phyloP scores from a whole-genome alignment of 2,329 filamentous ascomycete species.

The Cordyceps cicadae region DNA sequence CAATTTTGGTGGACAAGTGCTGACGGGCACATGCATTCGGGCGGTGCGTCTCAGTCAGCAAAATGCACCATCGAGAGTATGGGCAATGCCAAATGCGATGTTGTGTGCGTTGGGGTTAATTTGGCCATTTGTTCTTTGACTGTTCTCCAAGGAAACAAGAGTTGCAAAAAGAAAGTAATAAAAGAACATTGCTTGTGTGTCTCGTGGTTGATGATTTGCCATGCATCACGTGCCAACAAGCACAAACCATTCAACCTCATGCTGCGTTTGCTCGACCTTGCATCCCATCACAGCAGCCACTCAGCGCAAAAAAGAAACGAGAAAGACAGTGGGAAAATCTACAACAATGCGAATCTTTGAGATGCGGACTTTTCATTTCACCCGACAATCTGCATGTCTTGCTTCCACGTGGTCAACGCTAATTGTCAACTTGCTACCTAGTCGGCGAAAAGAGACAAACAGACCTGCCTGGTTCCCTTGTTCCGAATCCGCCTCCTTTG shows the following conservation, averaged over 20 bases:
- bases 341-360: neutral
- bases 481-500: conserved; percentile 1
- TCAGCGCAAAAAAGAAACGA: neutral
- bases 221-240: too few relatives aligned
- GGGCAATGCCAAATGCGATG: conserved; percentile 7
- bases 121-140: neutral
- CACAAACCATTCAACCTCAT: too few relatives aligned
- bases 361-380: neutral
- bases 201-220: too few relatives aligned
- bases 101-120: neutral
- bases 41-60: conserved; percentile 7
- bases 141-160: too few relatives aligned
- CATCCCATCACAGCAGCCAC: neutral
- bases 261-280: neutral
- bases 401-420: conserved; percentile 4
- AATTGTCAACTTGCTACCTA: neutral
- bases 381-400: neutral
- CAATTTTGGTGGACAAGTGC: neutral
- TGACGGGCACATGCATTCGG: conserved; percentile 1
- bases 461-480: neutral
- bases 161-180: too few relatives aligned
- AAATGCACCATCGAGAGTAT: neutral
- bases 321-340: neutral
- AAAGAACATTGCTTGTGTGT: neutral
- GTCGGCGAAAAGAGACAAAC: neutral